phyloP scores from a whole-genome alignment of 139 green algal species.

The Closterium sp. region DNA sequence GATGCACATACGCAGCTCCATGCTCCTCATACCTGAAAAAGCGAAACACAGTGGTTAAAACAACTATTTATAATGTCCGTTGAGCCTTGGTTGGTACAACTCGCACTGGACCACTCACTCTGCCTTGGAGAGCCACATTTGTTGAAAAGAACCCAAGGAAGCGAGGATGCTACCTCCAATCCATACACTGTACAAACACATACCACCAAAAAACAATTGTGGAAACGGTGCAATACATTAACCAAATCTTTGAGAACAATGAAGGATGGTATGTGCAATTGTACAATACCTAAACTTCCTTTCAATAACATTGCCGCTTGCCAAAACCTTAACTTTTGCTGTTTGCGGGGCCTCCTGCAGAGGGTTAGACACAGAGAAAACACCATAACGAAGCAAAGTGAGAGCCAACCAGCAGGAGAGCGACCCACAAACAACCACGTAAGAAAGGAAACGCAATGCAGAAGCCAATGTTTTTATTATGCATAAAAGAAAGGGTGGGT shows the following conservation, averaged over 20 bases:
- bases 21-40: conserved; percentile 80
- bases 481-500: no score
- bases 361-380: not conserved
- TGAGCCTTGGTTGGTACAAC: no score
- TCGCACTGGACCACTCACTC: conserved; percentile 55
- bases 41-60: not conserved
- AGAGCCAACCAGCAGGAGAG: not conserved
- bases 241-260: no score
- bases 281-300: conserved; percentile 18
- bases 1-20: conserved; percentile 82
- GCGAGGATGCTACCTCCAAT: conserved; percentile 88
- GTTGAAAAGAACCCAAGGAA: conserved; percentile 91
- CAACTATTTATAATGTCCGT: no score
- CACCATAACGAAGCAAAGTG: not conserved
- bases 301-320: conserved; percentile 23
- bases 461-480: no score
- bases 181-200: conserved; percentile 32
- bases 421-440: not conserved
- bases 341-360: conserved; percentile 27
- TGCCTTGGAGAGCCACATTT: conserved; percentile 92
- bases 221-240: no score
- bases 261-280: no score
- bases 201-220: not conserved
- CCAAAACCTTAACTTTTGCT: conserved; percentile 28
- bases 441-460: not conserved